Base-by-base conservation (phyloP, 352 stramenopile species). In the Globisporangium sylvaticum region DNA sequence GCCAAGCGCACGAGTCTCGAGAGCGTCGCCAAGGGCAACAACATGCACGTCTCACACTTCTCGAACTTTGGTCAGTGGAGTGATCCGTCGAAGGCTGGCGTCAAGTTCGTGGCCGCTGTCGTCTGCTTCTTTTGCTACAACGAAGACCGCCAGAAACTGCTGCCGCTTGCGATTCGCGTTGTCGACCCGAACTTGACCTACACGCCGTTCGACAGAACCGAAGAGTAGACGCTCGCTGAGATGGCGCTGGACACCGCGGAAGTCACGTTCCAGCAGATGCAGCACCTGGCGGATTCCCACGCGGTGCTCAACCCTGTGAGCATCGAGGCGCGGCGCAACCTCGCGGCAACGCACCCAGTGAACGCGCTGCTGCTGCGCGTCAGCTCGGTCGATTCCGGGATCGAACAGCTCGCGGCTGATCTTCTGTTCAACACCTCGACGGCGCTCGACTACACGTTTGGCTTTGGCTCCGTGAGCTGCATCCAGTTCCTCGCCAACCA, bases 121-220 rank as follows among this genome's bases (percentile, higher is more conserved):
- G 29, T 79, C 20, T 75, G 67, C 24, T 81, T 72, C 66, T 84
- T 81, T 31, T 84, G 74, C 66, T 78, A 73, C 60, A 70, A 72
- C 37, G 29, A 53, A 1, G 64, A 64, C 34, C 34, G 61, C 7
- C n/a, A 44, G 27, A 55, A 74, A 44, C 68, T 88, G 20, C 39
- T 81, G 59, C 78, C 80, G n/a, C 64, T 86, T 9, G 71, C 79
- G 52, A 86, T 86, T 56, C 67, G 55, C 18, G 59, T 86, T 1
- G 58, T 79, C 15, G 74, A 84, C 62, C 77, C 78, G 0, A 62
- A 50, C 3, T 42, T 88, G 32, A 74, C 75, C 25, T 88, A 88
- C 74, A 80, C 80, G 54, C 77, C 78, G 9, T 78, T 77, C 27
- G 77, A 87, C 54, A 39, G 54, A 8, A 50, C 24, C 57, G 70